phyloP scores from a whole-genome alignment of 2,329 filamentous ascomycete species.

The Escovopsis sp. region DNA sequence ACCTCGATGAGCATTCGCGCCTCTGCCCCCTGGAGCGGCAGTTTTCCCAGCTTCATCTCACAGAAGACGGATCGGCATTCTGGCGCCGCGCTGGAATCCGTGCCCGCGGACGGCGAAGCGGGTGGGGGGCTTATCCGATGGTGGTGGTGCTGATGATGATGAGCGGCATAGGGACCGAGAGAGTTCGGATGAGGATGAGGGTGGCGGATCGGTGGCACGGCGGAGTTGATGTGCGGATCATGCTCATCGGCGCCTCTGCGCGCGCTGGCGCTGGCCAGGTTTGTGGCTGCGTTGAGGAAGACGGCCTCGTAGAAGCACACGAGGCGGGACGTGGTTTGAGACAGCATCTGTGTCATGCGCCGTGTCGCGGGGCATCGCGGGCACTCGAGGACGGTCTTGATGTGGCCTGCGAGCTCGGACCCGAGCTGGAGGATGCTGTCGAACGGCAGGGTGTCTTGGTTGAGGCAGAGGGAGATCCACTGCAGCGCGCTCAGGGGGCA shows the following conservation, averaged over 20 bases:
- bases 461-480: neutral
- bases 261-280: neutral
- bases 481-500: constrained; percentile 2
- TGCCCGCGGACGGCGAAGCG: neutral
- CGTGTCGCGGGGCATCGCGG: constrained; percentile 1
- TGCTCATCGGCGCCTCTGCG: neutral
- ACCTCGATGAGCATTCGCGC: constrained; percentile 3
- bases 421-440: constrained; percentile 1
- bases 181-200: no score
- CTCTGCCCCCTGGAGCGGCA: constrained; percentile 1
- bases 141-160: neutral
- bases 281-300: constrained; percentile 1
- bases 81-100: neutral
- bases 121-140: neutral
- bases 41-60: constrained; percentile 4
- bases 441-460: constrained; percentile 2
- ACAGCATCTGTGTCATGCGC: constrained; percentile 2
- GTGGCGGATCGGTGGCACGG: neutral
- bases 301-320: constrained; percentile 4
- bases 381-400: constrained; percentile 1
- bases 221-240: neutral
- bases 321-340: constrained; percentile 4
- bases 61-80: neutral
- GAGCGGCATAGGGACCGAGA: no score
- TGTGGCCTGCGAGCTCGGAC: constrained; percentile 1